Base-by-base conservation (phyloP, 2,329 filamentous ascomycete species). In the Helotiales sp. region DNA sequence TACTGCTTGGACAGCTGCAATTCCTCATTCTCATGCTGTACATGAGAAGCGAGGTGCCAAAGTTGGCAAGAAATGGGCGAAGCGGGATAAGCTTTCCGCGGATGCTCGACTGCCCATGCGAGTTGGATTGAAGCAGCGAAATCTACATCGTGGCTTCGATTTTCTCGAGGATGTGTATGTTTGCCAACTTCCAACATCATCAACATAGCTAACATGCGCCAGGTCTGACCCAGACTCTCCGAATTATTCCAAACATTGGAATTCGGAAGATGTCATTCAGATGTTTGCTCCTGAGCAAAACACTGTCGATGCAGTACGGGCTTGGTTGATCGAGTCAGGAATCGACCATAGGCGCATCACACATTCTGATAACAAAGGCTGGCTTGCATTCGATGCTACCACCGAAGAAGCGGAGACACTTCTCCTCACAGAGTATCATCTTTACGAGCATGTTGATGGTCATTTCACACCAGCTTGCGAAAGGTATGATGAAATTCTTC, bases 51-150 rank as follows among this genome's bases (percentile, higher is more conserved):
- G 65, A 22, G 33, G 57, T 17, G 6, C 46, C 25, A 44, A 36
- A 3, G 44, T 56, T n/a, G 19, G 57, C 4, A 57, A 54, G 27
- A 54, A 61, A 36, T 67, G 64, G 64, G 49, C 58, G 2, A 67
- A 65, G 25, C 58, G 49, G 12, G 57, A 52, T 49, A 61, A 57
- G 15, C 54, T 66, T 19, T 55, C 65, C 29, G 22, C 57, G 25
- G 54, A 52, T 56, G 59, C 63, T 13, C 58, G 62, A 22, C 63
- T 79, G 31, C 76, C 77, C 1, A 74, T 79, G 63, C 71, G 75
- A 12, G 77, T 79, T 59, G 77, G 75, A 8, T 62, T 79, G 52
- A 72, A 71, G 3, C 77, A 79, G 63, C 70, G 68, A 12, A 79
- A 79, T 53, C 63, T 80, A 15, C 72, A 79, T 8, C 70, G 72